A percentile compares a stretch with the other conserved stretches of the same genome.
Conservation (phyloP, 371 early-diverging fungal genomes). For the Polyrhizophydium stewartii region DNA sequence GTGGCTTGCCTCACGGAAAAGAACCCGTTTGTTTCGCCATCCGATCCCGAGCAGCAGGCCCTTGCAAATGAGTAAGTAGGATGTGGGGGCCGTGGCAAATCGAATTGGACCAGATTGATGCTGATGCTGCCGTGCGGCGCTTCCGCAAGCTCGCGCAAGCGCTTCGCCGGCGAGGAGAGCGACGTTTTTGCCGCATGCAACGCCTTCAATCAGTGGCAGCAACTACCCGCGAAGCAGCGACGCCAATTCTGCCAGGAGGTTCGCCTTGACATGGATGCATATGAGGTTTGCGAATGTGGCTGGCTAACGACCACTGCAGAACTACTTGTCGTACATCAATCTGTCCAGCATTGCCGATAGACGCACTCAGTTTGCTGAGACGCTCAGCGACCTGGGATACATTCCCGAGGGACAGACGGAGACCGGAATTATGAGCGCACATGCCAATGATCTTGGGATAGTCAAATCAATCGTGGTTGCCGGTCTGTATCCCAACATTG, state of each 20-base stretch:
- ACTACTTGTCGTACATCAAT: constrained; percentile 58
- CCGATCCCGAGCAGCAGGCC: constrained; percentile 51
- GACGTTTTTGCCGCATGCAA: constrained; percentile 66
- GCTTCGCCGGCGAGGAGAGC: constrained; percentile 56
- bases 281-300: background rate
- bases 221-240: constrained; percentile 12
- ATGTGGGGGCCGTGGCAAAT: background rate
- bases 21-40: constrained; percentile 55
- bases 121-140: background rate
- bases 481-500: constrained; percentile 56
- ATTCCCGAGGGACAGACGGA: constrained; percentile 1
- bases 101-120: background rate
- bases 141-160: constrained; percentile 26
- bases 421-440: constrained; percentile 6
- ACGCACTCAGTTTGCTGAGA: constrained; percentile 28
- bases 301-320: no score
- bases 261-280: background rate
- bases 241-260: constrained; percentile 31
- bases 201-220: constrained; percentile 63
- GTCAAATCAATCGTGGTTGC: constrained; percentile 32
- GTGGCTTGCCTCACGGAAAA: constrained; percentile 57
- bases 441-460: constrained; percentile 13
- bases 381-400: constrained; percentile 23
- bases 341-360: constrained; percentile 29
- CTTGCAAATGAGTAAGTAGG: constrained; percentile 44